These are phyloP conservation scores for Cicer cuneatum DNA, from an alignment of 306 rosid genomes.

Conservation along the genomic window DNA sequence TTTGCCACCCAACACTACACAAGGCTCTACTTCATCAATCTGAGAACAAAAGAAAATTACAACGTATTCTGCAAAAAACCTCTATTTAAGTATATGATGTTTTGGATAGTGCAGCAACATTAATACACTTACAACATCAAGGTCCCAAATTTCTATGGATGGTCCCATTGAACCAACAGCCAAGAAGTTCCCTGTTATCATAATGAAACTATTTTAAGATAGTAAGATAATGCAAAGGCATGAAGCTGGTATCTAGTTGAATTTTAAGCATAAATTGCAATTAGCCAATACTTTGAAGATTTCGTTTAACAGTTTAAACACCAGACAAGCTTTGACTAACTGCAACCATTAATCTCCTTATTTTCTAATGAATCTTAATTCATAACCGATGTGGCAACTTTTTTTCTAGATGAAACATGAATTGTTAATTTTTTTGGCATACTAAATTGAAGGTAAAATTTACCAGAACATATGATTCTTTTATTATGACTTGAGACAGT, in stretches of 20 bases:
- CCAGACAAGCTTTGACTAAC: neutral
- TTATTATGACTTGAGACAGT: neutral
- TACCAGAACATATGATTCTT: neutral
- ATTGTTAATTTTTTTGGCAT: neutral
- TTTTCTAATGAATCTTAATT: too few relatives aligned
- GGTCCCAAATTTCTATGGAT: slow-evolving; percentile 92
- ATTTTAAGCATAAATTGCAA: slow-evolving; percentile 29
- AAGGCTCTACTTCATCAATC: slow-evolving; percentile 89
- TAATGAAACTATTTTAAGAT: slow-evolving; percentile 27
- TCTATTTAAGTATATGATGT: neutral
- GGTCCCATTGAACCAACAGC: slow-evolving; percentile 95
- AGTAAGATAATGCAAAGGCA: slow-evolving; percentile 31
- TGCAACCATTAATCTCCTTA: too few relatives aligned
- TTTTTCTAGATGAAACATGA: neutral
- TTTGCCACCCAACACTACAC: slow-evolving; percentile 70
- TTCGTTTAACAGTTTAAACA: neutral
- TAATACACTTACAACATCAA: slow-evolving; percentile 69
- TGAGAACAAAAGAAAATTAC: slow-evolving; percentile 46
- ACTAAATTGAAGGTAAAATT: slow-evolving; percentile 10
- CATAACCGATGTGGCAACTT: neutral
- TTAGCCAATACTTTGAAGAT: neutral
- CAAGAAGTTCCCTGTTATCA: slow-evolving; percentile 75
- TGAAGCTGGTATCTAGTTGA: neutral
- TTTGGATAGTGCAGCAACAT: slow-evolving; percentile 1
- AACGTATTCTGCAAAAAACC: slow-evolving; percentile 15